Evolutionary conservation across 1,139 yeast genomes (phyloP).

Genomic region (Oligophagozyma castellii): DNA sequence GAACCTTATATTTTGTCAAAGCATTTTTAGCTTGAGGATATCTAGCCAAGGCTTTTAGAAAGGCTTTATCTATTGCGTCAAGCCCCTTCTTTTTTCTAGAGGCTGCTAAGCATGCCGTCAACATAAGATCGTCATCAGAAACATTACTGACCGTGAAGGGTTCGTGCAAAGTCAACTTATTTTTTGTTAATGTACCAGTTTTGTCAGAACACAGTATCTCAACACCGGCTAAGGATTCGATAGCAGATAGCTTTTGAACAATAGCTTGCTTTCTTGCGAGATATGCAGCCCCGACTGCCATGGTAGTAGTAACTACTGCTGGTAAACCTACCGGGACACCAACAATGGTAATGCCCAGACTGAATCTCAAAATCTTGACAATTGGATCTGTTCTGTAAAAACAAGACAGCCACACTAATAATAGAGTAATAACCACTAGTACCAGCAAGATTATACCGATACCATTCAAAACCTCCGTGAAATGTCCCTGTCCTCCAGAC

Average conservation of each 20-base stretch:
- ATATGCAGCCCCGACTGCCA: constrained; percentile 99
- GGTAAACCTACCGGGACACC: constrained; percentile 99
- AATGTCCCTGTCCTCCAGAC: constrained; percentile 83
- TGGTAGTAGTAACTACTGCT: constrained; percentile 96
- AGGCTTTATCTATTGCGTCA: constrained; percentile 94
- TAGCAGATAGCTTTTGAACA: constrained; percentile 93
- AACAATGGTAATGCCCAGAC: constrained; percentile 88
- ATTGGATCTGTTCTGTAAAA: constrained; percentile 85
- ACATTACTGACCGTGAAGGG: constrained; percentile 99
- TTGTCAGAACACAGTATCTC: constrained; percentile 97
- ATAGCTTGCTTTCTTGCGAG: constrained; percentile 95
- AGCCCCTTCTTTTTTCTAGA: constrained; percentile 97
- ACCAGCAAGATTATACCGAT: constrained; percentile 87
- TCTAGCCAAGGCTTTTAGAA: constrained; percentile 71
- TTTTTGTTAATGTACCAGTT: constrained; percentile 97
- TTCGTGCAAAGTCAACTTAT: constrained; percentile 88
- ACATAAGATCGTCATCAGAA: constrained; percentile 89
- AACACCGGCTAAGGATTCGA: constrained; percentile 97
- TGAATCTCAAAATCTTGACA: constrained; percentile 81
- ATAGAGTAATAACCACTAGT: constrained; percentile 71
- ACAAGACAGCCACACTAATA: constrained; percentile 83
- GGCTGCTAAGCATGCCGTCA: constrained; percentile 95
- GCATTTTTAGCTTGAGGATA: constrained; percentile 92
- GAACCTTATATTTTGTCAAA: constrained; percentile 82
- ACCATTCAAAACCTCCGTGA: constrained; percentile 93